Base-by-base conservation (phyloP, 164 flowering plant genomes). In the Taxillus chinensis region DNA sequence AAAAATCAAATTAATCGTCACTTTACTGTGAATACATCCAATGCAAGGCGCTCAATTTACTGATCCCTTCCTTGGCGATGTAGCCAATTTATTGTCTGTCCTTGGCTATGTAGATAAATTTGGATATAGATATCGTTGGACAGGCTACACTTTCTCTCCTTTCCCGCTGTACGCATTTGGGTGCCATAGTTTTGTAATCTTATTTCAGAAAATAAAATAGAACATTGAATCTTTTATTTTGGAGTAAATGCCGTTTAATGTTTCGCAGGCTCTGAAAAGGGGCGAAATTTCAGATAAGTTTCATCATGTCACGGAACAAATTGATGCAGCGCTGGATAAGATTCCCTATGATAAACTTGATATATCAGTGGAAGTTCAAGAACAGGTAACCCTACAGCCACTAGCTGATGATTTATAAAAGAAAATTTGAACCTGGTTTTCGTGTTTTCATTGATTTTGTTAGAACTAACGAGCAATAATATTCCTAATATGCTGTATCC, bases 351-450 rank as follows among this genome's bases (percentile, higher is more conserved):
- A 75, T 55, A 72, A 68, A 63, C 82, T 88, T 42, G 71, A 72
- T 60, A 55, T 88, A 60, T 70, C 93, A 27, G 93, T 83, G 66
- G 97, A 90, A 75, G 91, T 88, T 70, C 72, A 66, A 57, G 95
- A 90, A 61, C 97, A 90, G 95, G 95, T 90, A 73, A 16, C 41
- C 6, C 37, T 17, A 7, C 5, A 1, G 7, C 17, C 37, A 58
- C 0, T 0, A 2, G 59, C 15, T 15, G 50, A 46, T 27, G 3
- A 11, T 40, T 65, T 67, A 12, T 8, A 51, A 27, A 48, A 51
- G 13, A 48, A 48, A 7, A 0, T 8, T 48, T 48, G 13, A 11
- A 8, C 12, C 51, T 27, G 27, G 27, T 27, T 27, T 27, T 27
- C 27, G 2, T 27, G 27, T 27, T 27, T 27, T 27, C 27, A 27